Evolutionary conservation across 1,284 basidiomycete species (phyloP), one percentile per base, ranked within the genome.

Genomic region (Ustilago lituana): DNA sequence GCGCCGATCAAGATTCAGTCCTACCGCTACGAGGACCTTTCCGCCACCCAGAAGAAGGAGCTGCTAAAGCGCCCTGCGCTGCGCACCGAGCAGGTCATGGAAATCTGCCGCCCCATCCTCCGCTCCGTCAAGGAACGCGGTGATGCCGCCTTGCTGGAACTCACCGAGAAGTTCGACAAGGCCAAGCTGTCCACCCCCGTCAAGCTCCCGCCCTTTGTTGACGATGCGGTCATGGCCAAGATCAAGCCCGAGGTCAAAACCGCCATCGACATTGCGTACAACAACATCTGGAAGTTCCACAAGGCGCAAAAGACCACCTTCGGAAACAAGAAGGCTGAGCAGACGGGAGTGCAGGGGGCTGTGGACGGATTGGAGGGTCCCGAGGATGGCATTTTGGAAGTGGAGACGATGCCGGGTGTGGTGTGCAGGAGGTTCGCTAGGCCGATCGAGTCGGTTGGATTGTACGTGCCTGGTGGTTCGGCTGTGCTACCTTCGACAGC

Each of bases 381-480:
- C 41, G 86, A 87, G 32, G 85, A 89, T 20, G 73, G 73, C 5
- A 80, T 83, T 15, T 86, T 98, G 40, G 86, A 88, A 10, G 92
- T 99, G 14, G 93, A 98, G 84, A 98, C 96, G 7, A 98, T 94
- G 92, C 94, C 95, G 2, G 96, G 96, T 9, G 94, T 99, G 24
- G 72, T 82, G 22, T 82, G 80, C 48, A 66, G 77, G 12, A 50
- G 96, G 38, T 98, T 98, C 82, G 90, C 93, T 3, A 88, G 93
- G 38, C 91, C 96, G 11, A 95, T 99, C 78, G 89, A 92, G 56
- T 89, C 94, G 26, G 96, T 99, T 27, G 96, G 96, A 32, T 85
- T 99, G 47, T 99, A 99, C 84, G 92, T 99, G 2, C 96, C 96
- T 1, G 96, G 96, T 24, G 96, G 96, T 31, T 98, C 95, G 1